These are phyloP conservation scores for Porphyridium purpureum DNA, from an alignment of 23 red algal genomes.

Conservation along the genomic window DNA sequence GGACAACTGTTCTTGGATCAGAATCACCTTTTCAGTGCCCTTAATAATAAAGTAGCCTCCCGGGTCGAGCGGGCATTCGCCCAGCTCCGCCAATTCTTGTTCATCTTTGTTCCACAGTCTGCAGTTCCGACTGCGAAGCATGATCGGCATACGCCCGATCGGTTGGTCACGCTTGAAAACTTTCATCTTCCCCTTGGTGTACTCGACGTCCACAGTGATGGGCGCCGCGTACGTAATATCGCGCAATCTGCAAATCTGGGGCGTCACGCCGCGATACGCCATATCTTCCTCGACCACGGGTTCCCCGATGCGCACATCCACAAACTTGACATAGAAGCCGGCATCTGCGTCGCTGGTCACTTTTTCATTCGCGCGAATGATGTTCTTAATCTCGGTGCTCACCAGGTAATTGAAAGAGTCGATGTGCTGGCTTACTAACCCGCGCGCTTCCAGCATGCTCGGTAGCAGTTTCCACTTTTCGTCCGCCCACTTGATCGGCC, in stretches of 20 bases:
- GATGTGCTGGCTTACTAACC: constrained; percentile 81
- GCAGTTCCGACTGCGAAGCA: constrained; percentile 76
- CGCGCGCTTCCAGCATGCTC: constrained; percentile 36
- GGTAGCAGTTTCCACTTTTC: background rate
- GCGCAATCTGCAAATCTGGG: constrained; percentile 73
- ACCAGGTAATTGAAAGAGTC: constrained; percentile 87
- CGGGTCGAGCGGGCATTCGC: constrained; percentile 94
- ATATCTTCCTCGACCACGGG: constrained; percentile 57
- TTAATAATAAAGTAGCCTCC: constrained; percentile 94
- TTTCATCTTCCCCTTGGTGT: constrained; percentile 38
- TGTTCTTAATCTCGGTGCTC: constrained; percentile 55
- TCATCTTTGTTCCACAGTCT: constrained; percentile 33
- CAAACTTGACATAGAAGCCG: constrained; percentile 51
- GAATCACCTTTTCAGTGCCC: constrained; percentile 89
- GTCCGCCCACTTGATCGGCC: background rate
- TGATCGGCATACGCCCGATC: constrained; percentile 88
- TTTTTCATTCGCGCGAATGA: constrained; percentile 54
- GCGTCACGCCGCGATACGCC: constrained; percentile 49
- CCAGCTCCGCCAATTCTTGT: constrained; percentile 38
- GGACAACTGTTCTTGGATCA: constrained; percentile 97
- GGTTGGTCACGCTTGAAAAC: constrained; percentile 26
- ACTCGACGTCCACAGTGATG: constrained; percentile 64
- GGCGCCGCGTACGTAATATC: constrained; percentile 89
- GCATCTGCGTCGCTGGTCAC: constrained; percentile 59
- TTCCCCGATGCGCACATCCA: constrained; percentile 52